A percentile compares a stretch with the other conserved stretches of the same genome.
Evolutionary conservation across 495 filamentous ascomycete species (phyloP).

Genomic region (Tuber indicum): DNA sequence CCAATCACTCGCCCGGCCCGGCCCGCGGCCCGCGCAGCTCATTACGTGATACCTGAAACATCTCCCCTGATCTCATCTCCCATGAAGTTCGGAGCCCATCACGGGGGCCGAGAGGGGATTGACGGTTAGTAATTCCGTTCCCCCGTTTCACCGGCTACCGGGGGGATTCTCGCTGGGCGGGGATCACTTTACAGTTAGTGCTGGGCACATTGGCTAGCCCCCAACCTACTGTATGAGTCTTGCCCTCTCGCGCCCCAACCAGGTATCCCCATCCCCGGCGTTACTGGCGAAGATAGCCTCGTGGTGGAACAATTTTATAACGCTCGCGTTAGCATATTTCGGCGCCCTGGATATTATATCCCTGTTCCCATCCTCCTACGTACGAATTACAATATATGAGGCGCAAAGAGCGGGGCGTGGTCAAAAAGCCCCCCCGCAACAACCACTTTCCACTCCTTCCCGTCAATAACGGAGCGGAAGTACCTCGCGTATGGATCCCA

Average conservation of each 20-base stretch:
- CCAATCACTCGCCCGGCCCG: background rate
- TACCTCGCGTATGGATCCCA: slow-evolving; percentile 49
- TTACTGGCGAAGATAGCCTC: background rate
- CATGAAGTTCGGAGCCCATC: slow-evolving; percentile 66
- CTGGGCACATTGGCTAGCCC: background rate
- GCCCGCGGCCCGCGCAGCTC: background rate
- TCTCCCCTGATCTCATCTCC: slow-evolving; percentile 32
- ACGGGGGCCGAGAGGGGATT: slow-evolving; percentile 48
- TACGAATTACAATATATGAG: slow-evolving; percentile 67
- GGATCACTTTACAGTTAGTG: background rate
- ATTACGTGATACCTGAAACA: background rate
- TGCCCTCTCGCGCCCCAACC: slow-evolving; percentile 3
- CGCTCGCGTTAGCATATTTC: slow-evolving; percentile 50
- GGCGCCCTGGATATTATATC: slow-evolving; percentile 24
- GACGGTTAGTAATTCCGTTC: slow-evolving; percentile 58
- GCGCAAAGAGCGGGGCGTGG: slow-evolving; percentile 56
- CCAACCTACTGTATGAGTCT: background rate
- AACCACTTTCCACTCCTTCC: slow-evolving; percentile 30
- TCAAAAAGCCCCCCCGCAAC: slow-evolving; percentile 32
- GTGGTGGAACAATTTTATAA: slow-evolving; percentile 48
- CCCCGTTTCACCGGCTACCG: background rate
- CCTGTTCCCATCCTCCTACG: slow-evolving; percentile 49
- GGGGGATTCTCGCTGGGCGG: background rate
- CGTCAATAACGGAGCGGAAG: slow-evolving; percentile 64
- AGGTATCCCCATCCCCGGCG: slow-evolving; percentile 32